These are phyloP conservation scores for Strobilomyces dryophilus DNA, from an alignment of 768 basidiomycete genomes.

Conservation along the genomic window DNA sequence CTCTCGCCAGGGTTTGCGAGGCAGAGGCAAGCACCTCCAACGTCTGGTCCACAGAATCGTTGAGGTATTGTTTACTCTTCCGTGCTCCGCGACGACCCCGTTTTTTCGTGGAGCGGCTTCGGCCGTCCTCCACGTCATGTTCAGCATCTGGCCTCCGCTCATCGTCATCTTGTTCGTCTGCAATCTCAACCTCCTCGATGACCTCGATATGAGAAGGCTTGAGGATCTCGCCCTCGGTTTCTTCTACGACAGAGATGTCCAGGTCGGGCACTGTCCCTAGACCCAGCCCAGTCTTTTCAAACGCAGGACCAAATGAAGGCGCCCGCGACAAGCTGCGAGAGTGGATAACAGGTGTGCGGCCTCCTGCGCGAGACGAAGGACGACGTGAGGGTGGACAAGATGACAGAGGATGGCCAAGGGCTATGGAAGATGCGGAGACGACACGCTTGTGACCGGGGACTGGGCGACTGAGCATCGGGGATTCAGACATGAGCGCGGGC, in stretches of 20 bases:
- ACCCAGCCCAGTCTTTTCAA: slow-evolving; percentile 42
- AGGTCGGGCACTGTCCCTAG: slow-evolving; percentile 49
- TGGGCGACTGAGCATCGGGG: slow-evolving; percentile 27
- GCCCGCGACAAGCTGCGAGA: slow-evolving; percentile 60
- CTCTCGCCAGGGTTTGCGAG: slow-evolving; percentile 78
- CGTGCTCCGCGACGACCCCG: slow-evolving; percentile 81
- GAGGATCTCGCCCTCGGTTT: slow-evolving; percentile 34
- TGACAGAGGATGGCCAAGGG: slow-evolving; percentile 61
- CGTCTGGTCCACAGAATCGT: slow-evolving; percentile 44
- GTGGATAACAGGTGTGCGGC: slow-evolving; percentile 50
- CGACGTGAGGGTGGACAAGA: slow-evolving; percentile 65
- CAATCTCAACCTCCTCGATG: slow-evolving; percentile 36
- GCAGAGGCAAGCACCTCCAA: slow-evolving; percentile 72
- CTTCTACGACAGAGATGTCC: slow-evolving; percentile 37
- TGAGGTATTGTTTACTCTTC: slow-evolving; percentile 53
- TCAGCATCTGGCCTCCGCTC: slow-evolving; percentile 20
- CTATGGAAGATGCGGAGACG: slow-evolving; percentile 52
- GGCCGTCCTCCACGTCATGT: slow-evolving; percentile 32
- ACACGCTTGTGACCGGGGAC: slow-evolving; percentile 48
- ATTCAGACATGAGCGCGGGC: slow-evolving; percentile 62
- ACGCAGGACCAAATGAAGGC: slow-evolving; percentile 53
- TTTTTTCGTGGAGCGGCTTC: slow-evolving; percentile 64
- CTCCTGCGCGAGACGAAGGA: slow-evolving; percentile 62
- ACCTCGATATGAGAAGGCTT: slow-evolving; percentile 25
- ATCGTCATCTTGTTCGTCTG: slow-evolving; percentile 30